phyloP scores from a whole-genome alignment of 345 rosid species.

The Pistacia integerrima region DNA sequence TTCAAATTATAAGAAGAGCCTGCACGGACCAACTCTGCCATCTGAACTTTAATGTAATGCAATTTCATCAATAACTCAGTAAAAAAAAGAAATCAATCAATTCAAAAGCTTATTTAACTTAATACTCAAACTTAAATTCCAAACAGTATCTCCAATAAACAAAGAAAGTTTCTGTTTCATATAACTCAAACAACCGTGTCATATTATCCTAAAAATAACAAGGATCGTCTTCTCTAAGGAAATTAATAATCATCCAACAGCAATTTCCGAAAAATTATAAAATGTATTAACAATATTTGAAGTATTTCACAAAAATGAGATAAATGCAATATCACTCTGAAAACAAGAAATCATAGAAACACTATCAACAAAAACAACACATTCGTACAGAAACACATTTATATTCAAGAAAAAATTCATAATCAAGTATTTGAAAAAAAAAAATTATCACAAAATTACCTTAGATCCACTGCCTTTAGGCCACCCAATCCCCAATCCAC shows the following conservation, averaged over 20 bases:
- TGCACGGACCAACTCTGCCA: neutral
- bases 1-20: neutral
- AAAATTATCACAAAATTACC: conserved; percentile 29
- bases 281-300: too few species aligned
- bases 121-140: neutral
- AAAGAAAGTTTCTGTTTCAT: neutral
- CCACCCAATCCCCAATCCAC: conserved; percentile 79
- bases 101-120: neutral
- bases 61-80: neutral
- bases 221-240: neutral
- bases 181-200: neutral
- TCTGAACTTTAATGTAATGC: neutral
- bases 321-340: too few species aligned
- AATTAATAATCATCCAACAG: neutral
- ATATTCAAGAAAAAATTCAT: neutral
- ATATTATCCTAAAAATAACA: neutral
- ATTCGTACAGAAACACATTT: neutral
- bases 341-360: neutral
- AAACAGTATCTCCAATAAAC: neutral
- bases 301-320: neutral
- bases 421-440: conserved; percentile 1
- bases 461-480: conserved; percentile 71
- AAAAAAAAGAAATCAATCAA: neutral
- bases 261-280: neutral
- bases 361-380: neutral